These are phyloP conservation scores for Fusarium clavum DNA, from an alignment of 2,329 filamentous ascomycete genomes.

Conservation along the genomic window DNA sequence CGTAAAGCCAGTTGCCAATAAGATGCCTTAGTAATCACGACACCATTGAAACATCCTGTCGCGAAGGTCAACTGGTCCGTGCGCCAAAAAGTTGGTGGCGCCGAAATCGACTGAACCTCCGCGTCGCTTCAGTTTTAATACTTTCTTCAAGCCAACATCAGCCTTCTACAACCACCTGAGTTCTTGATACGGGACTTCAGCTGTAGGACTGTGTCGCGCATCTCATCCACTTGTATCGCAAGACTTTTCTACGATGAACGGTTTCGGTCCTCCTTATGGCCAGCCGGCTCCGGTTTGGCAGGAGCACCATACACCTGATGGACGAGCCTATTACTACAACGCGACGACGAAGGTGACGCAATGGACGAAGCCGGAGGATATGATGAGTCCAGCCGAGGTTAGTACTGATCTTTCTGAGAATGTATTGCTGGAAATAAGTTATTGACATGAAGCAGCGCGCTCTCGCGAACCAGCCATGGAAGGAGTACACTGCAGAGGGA, in stretches of 20 bases:
- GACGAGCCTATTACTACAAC: constrained; percentile 93
- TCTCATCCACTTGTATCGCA: background rate
- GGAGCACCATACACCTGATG: constrained; percentile 83
- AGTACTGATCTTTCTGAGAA: constrained; percentile 28
- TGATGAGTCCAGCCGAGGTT: constrained; percentile 88
- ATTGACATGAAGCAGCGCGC: constrained; percentile 66
- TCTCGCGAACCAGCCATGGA: constrained; percentile 87
- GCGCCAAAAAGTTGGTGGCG: constrained; percentile 43
- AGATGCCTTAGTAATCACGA: constrained; percentile 25
- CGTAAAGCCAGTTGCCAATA: constrained; percentile 35
- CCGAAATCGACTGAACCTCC: constrained; percentile 23
- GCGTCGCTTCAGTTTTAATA: constrained; percentile 20
- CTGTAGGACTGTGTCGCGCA: constrained; percentile 17
- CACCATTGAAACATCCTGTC: constrained; percentile 1
- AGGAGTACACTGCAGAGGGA: constrained; percentile 87
- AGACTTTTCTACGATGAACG: constrained; percentile 65
- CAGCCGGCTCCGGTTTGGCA: constrained; percentile 75
- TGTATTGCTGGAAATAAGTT: background rate
- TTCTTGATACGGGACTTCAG: background rate
- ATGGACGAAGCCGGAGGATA: constrained; percentile 93
- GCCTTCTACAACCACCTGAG: background rate
- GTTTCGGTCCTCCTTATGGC: constrained; percentile 60
- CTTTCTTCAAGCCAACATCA: constrained; percentile 17
- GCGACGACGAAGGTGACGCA: constrained; percentile 84
- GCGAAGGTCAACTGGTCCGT: constrained; percentile 33